Conservation (phyloP, 192 early-diverging fungal species). For the Paraglomus brasilianum region DNA sequence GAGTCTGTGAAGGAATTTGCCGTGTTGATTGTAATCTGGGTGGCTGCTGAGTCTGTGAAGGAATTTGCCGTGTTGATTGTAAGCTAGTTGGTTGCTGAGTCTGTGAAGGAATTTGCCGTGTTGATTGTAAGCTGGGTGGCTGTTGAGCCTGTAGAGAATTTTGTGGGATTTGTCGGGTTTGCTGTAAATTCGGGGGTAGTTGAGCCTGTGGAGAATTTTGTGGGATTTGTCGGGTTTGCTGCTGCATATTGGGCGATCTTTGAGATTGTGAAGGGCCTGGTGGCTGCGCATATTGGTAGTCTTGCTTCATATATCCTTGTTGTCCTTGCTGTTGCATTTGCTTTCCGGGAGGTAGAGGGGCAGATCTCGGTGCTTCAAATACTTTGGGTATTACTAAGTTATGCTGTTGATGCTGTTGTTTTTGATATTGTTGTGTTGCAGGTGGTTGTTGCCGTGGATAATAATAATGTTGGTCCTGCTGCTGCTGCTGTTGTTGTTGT, state of each 20-base stretch:
- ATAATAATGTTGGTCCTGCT: constrained; percentile 1
- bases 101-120: not conserved
- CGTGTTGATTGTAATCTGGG: constrained; percentile 33
- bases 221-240: no score
- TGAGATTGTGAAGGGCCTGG: not conserved
- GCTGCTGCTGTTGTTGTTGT: constrained; percentile 27
- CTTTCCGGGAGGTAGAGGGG: not conserved
- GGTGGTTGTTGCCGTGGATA: constrained; percentile 5
- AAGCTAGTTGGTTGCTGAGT: not conserved
- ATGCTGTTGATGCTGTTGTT: constrained; percentile 30
- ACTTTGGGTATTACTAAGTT: constrained; percentile 23
- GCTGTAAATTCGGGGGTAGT: constrained; percentile 37
- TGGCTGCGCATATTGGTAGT: not conserved
- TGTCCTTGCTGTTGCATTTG: not conserved
- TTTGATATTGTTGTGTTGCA: constrained; percentile 28
- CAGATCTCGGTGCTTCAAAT: not conserved
- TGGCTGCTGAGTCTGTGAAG: constrained; percentile 28
- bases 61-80: not conserved
- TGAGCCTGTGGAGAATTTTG: not conserved
- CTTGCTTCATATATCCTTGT: not conserved
- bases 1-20: not conserved
- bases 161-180: no score
- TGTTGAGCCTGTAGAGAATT: no score
- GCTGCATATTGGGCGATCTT: not conserved
- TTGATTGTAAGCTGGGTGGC: no score